phyloP scores from a whole-genome alignment of 352 stramenopile species.

The Poterioochromonas sp. region DNA sequence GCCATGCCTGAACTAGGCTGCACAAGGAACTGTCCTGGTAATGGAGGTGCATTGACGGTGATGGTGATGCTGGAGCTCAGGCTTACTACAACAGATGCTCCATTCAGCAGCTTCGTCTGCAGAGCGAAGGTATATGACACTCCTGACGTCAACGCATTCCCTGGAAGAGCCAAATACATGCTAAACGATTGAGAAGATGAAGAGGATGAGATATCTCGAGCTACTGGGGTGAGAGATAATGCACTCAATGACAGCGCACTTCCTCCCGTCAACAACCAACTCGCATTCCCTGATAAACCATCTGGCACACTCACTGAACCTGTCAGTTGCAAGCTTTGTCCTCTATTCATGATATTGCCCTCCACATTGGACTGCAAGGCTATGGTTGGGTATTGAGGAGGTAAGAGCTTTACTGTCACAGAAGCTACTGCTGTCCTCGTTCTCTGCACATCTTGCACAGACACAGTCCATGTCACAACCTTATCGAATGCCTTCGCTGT shows the following conservation, averaged over 20 bases:
- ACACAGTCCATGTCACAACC: neutral
- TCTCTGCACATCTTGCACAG: neutral
- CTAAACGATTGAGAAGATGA: no score
- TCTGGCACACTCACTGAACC: neutral
- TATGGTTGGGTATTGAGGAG: neutral
- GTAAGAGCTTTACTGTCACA: neutral
- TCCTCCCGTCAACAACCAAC: neutral
- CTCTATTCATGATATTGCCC: neutral
- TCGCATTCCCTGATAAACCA: neutral
- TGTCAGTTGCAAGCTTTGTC: neutral
- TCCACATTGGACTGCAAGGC: neutral
- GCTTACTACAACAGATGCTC: no score
- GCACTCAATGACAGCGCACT: neutral
- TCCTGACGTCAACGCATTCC: neutral
- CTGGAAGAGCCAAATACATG: neutral
- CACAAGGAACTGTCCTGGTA: neutral
- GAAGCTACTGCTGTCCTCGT: neutral
- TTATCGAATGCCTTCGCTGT: no score
- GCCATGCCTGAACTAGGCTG: neutral
- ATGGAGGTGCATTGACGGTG: conserved; percentile 9
- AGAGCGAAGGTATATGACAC: neutral
- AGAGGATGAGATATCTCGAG: neutral
- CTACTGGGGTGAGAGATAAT: no score
- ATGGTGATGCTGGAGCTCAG: neutral
- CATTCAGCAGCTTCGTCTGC: neutral